phyloP scores from a whole-genome alignment of 768 basidiomycete species.

The Tricholoma terreum region DNA sequence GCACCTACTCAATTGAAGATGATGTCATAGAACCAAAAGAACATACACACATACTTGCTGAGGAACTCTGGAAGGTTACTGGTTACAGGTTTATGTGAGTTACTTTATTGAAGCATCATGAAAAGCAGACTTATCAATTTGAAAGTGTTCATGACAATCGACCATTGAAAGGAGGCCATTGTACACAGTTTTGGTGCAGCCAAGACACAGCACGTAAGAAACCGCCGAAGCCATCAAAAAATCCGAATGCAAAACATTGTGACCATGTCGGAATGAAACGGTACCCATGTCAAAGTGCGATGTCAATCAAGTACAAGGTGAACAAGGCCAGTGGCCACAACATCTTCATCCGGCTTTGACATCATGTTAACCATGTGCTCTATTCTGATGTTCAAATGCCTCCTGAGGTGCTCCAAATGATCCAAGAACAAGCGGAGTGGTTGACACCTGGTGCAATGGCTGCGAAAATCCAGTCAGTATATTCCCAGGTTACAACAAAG shows the following conservation, averaged over 20 bases:
- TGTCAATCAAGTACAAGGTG: not conserved
- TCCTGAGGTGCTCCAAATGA: not conserved
- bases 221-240: constrained; percentile 14
- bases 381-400: not conserved
- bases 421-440: constrained; percentile 19
- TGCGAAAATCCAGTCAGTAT: constrained; percentile 29
- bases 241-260: constrained; percentile 17
- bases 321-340: not conserved
- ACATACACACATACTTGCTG: not conserved
- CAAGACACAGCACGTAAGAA: constrained; percentile 23
- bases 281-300: constrained; percentile 13
- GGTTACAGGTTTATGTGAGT: constrained; percentile 25
- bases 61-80: constrained; percentile 23
- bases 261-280: constrained; percentile 16
- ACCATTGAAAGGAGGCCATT: constrained; percentile 15
- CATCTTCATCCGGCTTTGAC: not conserved
- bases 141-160: constrained; percentile 21
- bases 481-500: constrained; percentile 19
- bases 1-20: not conserved
- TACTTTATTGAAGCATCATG: not conserved
- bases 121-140: constrained; percentile 5
- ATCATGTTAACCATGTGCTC: constrained; percentile 12
- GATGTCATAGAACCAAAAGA: not conserved
- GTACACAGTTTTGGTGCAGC: constrained; percentile 24
- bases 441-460: constrained; percentile 21